Percentiles rank a stretch among this genome's conserved stretches.
Conservation (phyloP, 2,329 filamentous ascomycete species). For the Fusarium ambrosium region DNA sequence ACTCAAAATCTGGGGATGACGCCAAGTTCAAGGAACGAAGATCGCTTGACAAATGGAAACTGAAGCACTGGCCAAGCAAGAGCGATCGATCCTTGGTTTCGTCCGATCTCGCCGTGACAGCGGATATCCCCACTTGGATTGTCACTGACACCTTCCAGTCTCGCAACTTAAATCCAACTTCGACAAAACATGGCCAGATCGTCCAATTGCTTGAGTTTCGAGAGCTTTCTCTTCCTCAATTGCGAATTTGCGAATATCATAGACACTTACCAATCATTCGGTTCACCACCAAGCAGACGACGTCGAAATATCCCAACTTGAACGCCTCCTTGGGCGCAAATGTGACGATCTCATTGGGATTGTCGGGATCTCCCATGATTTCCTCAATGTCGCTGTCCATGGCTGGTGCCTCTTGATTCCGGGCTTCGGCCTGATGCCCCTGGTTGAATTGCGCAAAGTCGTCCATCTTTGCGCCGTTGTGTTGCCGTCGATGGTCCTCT, state of each 20-base stretch:
- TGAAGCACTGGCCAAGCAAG: conserved; percentile 25
- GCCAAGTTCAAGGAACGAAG: background rate
- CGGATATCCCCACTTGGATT: conserved; percentile 41
- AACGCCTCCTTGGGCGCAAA: conserved; percentile 53
- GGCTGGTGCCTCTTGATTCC: conserved; percentile 13
- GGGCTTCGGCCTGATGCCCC: conserved; percentile 12
- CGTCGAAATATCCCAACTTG: conserved; percentile 53
- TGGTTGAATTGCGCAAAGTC: conserved; percentile 45
- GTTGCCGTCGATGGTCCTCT: background rate
- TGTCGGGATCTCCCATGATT: conserved; percentile 31
- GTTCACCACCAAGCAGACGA: conserved; percentile 53
- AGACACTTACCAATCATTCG: conserved; percentile 53
- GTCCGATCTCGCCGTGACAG: conserved; percentile 17
- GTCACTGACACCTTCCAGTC: conserved; percentile 3
- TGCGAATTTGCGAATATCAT: background rate
- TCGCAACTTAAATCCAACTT: conserved; percentile 42
- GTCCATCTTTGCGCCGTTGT: conserved; percentile 40
- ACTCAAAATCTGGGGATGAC: background rate
- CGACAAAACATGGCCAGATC: conserved; percentile 21
- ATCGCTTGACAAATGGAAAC: conserved; percentile 32
- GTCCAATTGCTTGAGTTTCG: background rate
- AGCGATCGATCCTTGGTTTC: conserved; percentile 21
- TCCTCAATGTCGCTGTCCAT: conserved; percentile 37
- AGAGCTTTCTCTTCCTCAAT: background rate
- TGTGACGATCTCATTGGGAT: conserved; percentile 50